Conservation (phyloP, 768 basidiomycete species). For the Trametes gibbosa region DNA sequence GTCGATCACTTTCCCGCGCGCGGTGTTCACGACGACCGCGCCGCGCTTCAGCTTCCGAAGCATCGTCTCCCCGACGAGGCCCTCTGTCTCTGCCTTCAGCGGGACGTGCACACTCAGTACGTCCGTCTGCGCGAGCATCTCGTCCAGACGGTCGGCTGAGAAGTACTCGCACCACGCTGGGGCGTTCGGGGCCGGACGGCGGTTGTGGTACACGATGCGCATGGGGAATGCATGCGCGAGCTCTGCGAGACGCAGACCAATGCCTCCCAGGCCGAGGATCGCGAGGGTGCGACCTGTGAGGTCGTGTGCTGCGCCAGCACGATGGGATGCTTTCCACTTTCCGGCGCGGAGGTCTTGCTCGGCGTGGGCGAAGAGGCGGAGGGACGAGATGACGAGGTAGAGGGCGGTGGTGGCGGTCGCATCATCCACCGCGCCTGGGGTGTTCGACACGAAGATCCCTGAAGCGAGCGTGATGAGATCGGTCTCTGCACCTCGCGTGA, state of each 20-base stretch:
- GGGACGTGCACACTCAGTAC: conserved; percentile 88
- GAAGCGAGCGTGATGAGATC: conserved; percentile 19
- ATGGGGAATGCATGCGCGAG: conserved; percentile 82
- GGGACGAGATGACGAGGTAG: conserved; percentile 74
- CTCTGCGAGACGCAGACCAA: conserved; percentile 67
- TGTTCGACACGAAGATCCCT: conserved; percentile 82
- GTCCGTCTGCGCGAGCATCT: conserved; percentile 69
- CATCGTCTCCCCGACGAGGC: conserved; percentile 70
- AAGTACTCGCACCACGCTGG: conserved; percentile 80
- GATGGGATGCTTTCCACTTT: conserved; percentile 58
- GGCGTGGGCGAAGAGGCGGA: conserved; percentile 68
- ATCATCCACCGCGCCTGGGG: conserved; percentile 87
- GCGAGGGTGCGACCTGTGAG: conserved; percentile 66
- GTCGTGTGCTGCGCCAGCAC: conserved; percentile 54
- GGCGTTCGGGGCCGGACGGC: conserved; percentile 52
- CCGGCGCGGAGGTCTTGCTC: conserved; percentile 55
- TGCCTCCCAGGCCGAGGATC: conserved; percentile 76
- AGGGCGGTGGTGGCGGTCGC: conserved; percentile 88
- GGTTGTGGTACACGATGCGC: conserved; percentile 81
- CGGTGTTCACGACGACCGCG: conserved; percentile 80
- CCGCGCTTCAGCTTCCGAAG: conserved; percentile 78
- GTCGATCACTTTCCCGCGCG: conserved; percentile 87
- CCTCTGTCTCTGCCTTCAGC: conserved; percentile 67
- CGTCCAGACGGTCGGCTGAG: conserved; percentile 51
- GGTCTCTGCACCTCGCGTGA: not conserved